A percentile compares a stretch with the other conserved stretches of the same genome.
These are phyloP conservation scores for Fulvia fulva DNA, from an alignment of 2,329 filamentous ascomycete species.

Conservation along the genomic window DNA sequence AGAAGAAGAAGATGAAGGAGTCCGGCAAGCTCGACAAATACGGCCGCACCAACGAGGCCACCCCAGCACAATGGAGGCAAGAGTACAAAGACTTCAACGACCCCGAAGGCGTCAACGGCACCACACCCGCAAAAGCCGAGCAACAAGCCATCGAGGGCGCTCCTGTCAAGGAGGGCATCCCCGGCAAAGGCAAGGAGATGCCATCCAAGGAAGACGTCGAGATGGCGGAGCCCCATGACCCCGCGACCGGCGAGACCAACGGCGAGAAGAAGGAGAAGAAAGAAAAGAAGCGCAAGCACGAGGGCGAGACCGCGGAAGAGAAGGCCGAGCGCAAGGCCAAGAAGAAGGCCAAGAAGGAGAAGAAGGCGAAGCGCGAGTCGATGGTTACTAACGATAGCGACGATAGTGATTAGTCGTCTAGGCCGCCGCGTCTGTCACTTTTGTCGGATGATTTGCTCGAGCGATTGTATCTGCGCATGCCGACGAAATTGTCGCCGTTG, in stretches of 20 bases:
- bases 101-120: constrained; percentile 31
- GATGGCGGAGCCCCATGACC: constrained; percentile 32
- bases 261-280: constrained; percentile 31
- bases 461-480: neutral
- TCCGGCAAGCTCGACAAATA: constrained; percentile 98
- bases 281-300: constrained; percentile 48
- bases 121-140: constrained; percentile 21
- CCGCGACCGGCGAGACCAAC: constrained; percentile 28
- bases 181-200: constrained; percentile 36
- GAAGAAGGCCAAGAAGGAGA: constrained; percentile 80
- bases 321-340: constrained; percentile 54
- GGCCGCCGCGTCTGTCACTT: neutral
- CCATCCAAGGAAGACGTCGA: constrained; percentile 40
- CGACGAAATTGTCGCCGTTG: neutral
- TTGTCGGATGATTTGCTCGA: neutral
- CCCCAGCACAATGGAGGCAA: constrained; percentile 85
- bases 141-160: constrained; percentile 32
- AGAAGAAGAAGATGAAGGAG: constrained; percentile 99
- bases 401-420: constrained; percentile 22
- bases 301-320: constrained; percentile 45
- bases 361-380: constrained; percentile 55
- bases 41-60: constrained; percentile 85
- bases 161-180: constrained; percentile 34
- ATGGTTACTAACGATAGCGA: constrained; percentile 28
- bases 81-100: constrained; percentile 88